Percentiles rank a stretch among this genome's conserved stretches.
Conservation (phyloP, 306 rosid genomes). For the Vigna nakashimae region DNA sequence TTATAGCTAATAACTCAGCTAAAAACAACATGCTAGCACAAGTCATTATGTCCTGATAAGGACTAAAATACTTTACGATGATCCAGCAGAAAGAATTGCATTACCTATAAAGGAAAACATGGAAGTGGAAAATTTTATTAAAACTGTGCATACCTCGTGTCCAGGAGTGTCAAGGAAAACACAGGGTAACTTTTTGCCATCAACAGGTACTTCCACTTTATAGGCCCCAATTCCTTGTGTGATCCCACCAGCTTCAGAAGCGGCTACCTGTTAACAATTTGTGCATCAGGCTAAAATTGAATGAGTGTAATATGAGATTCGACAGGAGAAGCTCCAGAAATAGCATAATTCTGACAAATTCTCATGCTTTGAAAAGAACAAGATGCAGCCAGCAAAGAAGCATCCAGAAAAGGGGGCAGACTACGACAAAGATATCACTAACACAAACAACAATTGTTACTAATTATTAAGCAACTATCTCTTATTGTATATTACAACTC, state of each 20-base stretch:
- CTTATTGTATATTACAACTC: background rate
- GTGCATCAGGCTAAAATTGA: constrained; percentile 42
- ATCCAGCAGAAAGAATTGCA: constrained; percentile 34
- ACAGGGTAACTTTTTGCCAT: constrained; percentile 83
- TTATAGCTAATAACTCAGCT: constrained; percentile 35
- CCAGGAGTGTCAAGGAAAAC: constrained; percentile 99
- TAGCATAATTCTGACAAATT: constrained; percentile 23
- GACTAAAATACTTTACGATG: constrained; percentile 35
- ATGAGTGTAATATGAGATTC: constrained; percentile 19
- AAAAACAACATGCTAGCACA: constrained; percentile 33
- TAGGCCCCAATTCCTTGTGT: constrained; percentile 99
- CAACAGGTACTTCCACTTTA: constrained; percentile 82
- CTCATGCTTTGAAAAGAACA: constrained; percentile 4
- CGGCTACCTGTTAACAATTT: constrained; percentile 78
- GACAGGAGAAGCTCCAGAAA: constrained; percentile 25
- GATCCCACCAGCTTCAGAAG: constrained; percentile 99
- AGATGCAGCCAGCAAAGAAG: constrained; percentile 19
- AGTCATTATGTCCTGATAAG: constrained; percentile 19
- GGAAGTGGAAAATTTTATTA: constrained; percentile 23
- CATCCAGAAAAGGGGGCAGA: background rate
- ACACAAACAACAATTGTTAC: background rate
- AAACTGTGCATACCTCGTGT: constrained; percentile 74
- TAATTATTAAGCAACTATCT: constrained; percentile 32
- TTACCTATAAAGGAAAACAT: background rate
- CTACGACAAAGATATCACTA: background rate